phyloP scores from a whole-genome alignment of 768 basidiomycete genomes.

The Termitomyces sp. region DNA sequence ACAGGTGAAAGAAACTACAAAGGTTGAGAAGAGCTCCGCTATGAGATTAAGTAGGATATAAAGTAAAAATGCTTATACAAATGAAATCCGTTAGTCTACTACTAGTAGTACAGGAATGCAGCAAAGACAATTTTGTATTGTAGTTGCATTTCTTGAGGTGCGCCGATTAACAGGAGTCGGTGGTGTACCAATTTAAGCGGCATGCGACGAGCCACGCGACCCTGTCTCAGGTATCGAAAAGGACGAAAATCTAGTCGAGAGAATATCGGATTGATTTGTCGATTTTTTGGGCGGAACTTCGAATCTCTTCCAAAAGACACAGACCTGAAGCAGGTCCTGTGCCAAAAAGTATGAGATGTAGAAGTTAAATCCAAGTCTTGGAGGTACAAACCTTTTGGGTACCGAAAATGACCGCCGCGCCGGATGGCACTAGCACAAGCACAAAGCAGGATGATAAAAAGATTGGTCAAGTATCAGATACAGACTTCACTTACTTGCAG shows the following conservation, averaged over 20 bases:
- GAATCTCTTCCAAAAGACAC: slow-evolving; percentile 13
- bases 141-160: not conserved
- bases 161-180: not conserved
- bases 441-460: not conserved
- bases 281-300: not conserved
- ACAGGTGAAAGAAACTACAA: not conserved
- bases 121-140: not conserved
- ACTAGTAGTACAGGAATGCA: not conserved
- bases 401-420: slow-evolving; percentile 24
- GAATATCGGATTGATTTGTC: not conserved
- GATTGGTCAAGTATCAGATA: not conserved
- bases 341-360: not conserved
- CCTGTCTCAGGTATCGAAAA: not conserved
- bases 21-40: too few species aligned
- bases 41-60: not conserved
- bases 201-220: not conserved
- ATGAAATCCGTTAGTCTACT: too few species aligned
- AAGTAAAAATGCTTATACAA: not conserved
- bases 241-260: slow-evolving; percentile 5
- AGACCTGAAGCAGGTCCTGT: slow-evolving; percentile 13
- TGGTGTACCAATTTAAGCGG: not conserved
- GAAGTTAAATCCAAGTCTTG: slow-evolving; percentile 2
- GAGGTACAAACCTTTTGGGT: too few species aligned
- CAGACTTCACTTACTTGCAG: slow-evolving; percentile 20
- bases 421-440: slow-evolving; percentile 17